Base-by-base conservation (phyloP, 768 basidiomycete genomes). In the Boletus sensibilis region DNA sequence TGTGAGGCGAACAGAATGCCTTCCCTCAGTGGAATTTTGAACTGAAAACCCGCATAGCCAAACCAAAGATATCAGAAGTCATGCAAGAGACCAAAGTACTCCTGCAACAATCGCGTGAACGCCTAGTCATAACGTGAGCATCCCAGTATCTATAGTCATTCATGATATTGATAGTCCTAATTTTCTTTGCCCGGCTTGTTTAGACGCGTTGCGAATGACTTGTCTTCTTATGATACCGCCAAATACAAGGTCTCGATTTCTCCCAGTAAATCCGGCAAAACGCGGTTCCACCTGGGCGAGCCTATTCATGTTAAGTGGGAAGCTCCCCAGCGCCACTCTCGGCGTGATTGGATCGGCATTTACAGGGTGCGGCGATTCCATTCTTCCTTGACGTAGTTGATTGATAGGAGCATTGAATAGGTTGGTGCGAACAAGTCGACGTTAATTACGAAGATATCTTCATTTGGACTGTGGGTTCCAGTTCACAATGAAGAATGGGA, bases 331-430 rank as follows among this genome's bases (percentile, higher is more conserved):
- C 81, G 84, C 52, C 96, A 98, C 68, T 95, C 94, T 13, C 81
- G 91, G 13, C 85, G 86, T 63, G 97, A 99, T 70, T 98, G 97
- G 97, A 90, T 99, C 65, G 97, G 95, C 14, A 83, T 98, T 25
- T 94, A 94, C 68, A 80, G 88, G 68, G 91, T 91, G 63, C 39
- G 62, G 14, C 77, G 45, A 48, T 46, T 2, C 40, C 38, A 8
- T 53, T 35, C 27, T 49, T 27, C 21, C 20, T 44, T 38, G 20
- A 23, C 27, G 20, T 20, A 13, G 7, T 35, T 27, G 38, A 58
- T 31, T 53, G 37, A 63, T 42, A 29, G 29, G 47, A 13, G 33
- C n/a, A 33, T 48, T n/a, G 35, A 47, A 52, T 64, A 91, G 90
- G 80, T 95, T 50, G 94, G 92, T 31, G 94, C 94, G 0, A 97